Evolutionary conservation across 2,329 filamentous ascomycete genomes (phyloP).

Genomic region (Penicillium freii): DNA sequence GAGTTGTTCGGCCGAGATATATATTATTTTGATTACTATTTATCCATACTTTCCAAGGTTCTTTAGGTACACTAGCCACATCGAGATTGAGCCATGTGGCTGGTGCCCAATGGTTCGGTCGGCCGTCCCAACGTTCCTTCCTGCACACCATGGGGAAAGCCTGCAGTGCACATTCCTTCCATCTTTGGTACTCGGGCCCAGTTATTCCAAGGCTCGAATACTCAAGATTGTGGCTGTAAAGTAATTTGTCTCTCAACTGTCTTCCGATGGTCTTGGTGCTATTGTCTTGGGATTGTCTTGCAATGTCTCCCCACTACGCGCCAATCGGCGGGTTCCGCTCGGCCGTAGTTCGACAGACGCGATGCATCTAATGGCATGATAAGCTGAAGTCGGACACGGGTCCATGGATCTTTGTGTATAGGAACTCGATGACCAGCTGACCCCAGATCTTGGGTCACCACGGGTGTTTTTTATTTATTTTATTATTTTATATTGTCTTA

Average conservation of each 20-base stretch:
- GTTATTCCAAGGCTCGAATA: not conserved
- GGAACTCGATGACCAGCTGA: constrained; percentile 6
- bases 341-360: constrained; percentile 6
- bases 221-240: constrained; percentile 6
- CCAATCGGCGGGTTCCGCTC: constrained; percentile 11
- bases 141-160: not conserved
- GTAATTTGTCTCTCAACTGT: not conserved
- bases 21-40: not conserved
- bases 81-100: constrained; percentile 8
- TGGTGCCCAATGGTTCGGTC: constrained; percentile 4
- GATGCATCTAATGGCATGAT: constrained; percentile 6
- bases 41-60: not conserved
- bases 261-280: constrained; percentile 1
- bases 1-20: not conserved
- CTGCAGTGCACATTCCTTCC: not conserved
- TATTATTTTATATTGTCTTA: not conserved
- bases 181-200: not conserved
- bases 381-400: constrained; percentile 3
- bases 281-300: constrained; percentile 1
- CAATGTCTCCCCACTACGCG: constrained; percentile 3
- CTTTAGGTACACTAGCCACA: constrained; percentile 5
- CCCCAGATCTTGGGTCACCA: constrained; percentile 5
- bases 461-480: not conserved
- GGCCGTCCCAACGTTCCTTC: constrained; percentile 5
- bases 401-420: constrained; percentile 5